Evolutionary conservation across 176 grass and related monocot genomes (phyloP).

Genomic region (Hordeum vulgare): MorexV3_pseudomolecules_assembly NC_058524.1:210590584-210591083

Average conservation of each 20-base stretch:
- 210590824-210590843: neutral
- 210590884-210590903: constrained; percentile 21
- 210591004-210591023: constrained; percentile 27
- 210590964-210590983: neutral
- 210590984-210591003: constrained; percentile 29
- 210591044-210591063: constrained; percentile 31
- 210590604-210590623: constrained; percentile 20
- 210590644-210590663: constrained; percentile 54
- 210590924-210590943: constrained; percentile 22
- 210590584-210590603: constrained; percentile 10
- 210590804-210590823: constrained; percentile 17
- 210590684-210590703: constrained; percentile 16
- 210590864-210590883: neutral
- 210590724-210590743: constrained; percentile 32
- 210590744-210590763: constrained; percentile 40
- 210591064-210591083: constrained; percentile 27
- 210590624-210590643: neutral
- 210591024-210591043: constrained; percentile 28
- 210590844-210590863: constrained; percentile 24
- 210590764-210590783: constrained; percentile 46
- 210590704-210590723: constrained; percentile 26
- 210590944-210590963: constrained; percentile 7
- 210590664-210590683: constrained; percentile 30
- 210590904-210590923: constrained; percentile 15
- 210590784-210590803: constrained; percentile 23